Conservation (phyloP, 345 rosid species). For the Citrus mangshanensis region DNA sequence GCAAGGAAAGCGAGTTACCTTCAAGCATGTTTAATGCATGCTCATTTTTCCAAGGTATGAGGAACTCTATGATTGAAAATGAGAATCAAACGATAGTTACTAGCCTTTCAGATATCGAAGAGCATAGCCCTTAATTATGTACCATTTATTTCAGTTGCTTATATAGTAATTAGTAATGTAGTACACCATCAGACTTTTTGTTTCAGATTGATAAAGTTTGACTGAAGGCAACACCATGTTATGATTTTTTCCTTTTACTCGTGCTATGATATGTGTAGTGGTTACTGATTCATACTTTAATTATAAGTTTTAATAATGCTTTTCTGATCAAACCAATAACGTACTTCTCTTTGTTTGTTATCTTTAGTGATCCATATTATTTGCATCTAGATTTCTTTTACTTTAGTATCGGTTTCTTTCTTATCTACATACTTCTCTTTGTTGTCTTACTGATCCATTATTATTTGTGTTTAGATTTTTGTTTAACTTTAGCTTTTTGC, state of each 20-base stretch:
- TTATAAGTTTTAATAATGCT: background rate
- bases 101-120: background rate
- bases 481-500: background rate
- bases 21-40: constrained; percentile 99
- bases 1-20: constrained; percentile 88
- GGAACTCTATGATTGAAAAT: constrained; percentile 7
- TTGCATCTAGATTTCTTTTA: background rate
- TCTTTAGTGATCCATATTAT: background rate
- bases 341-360: background rate
- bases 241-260: background rate
- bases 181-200: background rate
- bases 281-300: background rate
- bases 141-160: background rate
- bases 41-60: constrained; percentile 90
- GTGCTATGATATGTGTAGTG: background rate
- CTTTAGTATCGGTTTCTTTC: background rate
- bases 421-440: too few relatives aligned
- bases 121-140: background rate
- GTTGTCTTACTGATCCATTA: background rate
- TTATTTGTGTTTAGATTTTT: background rate
- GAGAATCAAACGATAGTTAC: background rate
- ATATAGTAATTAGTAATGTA: background rate
- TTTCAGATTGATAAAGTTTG: background rate
- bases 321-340: background rate
- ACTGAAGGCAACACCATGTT: background rate